Base-by-base conservation (phyloP, 495 filamentous ascomycete species). In the Glonium stellatum region DNA sequence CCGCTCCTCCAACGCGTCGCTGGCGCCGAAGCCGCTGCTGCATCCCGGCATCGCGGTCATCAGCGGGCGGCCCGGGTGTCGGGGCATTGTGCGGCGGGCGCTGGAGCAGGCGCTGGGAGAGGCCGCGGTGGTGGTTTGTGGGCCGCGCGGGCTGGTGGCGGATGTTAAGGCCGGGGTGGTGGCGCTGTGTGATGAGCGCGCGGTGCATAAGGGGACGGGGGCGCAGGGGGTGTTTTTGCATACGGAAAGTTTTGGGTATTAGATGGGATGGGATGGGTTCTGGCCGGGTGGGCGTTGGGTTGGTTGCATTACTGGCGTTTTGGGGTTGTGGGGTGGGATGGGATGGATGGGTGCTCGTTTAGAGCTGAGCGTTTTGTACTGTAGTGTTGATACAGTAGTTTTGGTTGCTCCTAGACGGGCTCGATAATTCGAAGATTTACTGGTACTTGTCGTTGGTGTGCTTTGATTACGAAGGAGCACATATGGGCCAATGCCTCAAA, bases 181-280 rank as follows among this genome's bases (percentile, higher is more conserved):
- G 0, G 78, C 73, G 15, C 66, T 96, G 49, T 88, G 87, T 61
- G 87, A 96, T 72, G 92, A 96, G 71, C 75, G 92, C 54, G 91
- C 88, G 0, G 87, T 95, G 37, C 89, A 95, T 64, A 96, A 96
- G 67, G 91, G 91, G 9, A 93, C 88, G 0, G 90, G 88, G 1
- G 91, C 90, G 10, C 88, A 93, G 69, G 90, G 91, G 0, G 76
- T 86, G 6, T 82, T 78, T 63, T 62, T 83, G 34, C 77, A 81
- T 70, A 67, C 64, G 1, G 74, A 77, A 59, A 68, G 61, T 35
- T 77, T 76, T 64, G 73, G 69, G 18, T 76, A 71, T 60, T 76
- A 48, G 63, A 35, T 2, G 10, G 39, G 6, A 4, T 18, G 2
- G 34, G 36, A 41, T 47, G 3, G 55, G n/a, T 37, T 2, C 19